Evolutionary conservation across 2,329 filamentous ascomycete species (phyloP).

Genomic region (Ilyonectria sp.): DNA sequence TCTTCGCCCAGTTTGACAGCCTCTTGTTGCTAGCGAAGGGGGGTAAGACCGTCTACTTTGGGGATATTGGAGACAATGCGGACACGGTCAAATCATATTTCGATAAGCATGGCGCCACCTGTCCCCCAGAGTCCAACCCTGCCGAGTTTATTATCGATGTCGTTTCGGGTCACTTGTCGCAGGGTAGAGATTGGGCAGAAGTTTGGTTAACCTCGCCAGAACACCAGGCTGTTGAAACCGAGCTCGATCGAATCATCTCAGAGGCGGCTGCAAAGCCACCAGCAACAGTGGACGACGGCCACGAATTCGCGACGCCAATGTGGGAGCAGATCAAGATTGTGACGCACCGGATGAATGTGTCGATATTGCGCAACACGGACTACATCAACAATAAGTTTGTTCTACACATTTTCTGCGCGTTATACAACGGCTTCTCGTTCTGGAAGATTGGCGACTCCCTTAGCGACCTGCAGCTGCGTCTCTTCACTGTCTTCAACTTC

Average conservation of each 20-base stretch:
- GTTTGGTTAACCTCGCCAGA: conserved; percentile 78
- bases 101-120: conserved; percentile 75
- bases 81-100: conserved; percentile 74
- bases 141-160: conserved; percentile 82
- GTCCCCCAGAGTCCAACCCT: conserved; percentile 74
- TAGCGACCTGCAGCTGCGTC: conserved; percentile 65
- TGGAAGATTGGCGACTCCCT: conserved; percentile 70
- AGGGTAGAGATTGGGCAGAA: conserved; percentile 74
- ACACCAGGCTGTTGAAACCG: conserved; percentile 66
- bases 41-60: conserved; percentile 77
- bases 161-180: conserved; percentile 65
- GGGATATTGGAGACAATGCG: conserved; percentile 72
- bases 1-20: conserved; percentile 77
- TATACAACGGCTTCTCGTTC: conserved; percentile 75
- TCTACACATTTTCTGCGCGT: conserved; percentile 66
- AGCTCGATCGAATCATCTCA: conserved; percentile 75
- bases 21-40: conserved; percentile 75
- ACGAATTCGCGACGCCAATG: conserved; percentile 81
- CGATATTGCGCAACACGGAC: conserved; percentile 76
- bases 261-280: conserved; percentile 65
- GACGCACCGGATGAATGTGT: conserved; percentile 71
- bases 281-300: conserved; percentile 63
- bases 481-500: conserved; percentile 75
- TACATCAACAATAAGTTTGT: conserved; percentile 76
- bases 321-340: conserved; percentile 75